Base-by-base conservation (phyloP, 306 rosid genomes). In the Rosa rugosa region DNA sequence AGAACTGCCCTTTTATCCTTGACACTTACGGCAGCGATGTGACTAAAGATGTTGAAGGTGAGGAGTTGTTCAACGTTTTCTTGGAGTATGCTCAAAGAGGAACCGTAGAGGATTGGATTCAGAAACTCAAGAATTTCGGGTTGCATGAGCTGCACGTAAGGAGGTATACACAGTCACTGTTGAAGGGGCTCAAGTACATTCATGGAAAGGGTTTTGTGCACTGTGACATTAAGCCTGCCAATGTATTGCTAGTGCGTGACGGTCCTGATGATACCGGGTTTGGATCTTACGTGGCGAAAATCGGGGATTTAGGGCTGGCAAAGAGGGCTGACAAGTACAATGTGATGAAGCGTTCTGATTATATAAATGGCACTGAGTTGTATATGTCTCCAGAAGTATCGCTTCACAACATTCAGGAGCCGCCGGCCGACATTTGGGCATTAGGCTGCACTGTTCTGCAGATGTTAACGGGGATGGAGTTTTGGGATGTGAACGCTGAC, bases 351-450 rank as follows among this genome's bases (percentile, higher is more conserved):
- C 13, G 51, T 8, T 27, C 75, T 9, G 42, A 53, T 8, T n/a
- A 2, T 1, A 27, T 70, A 13, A 3, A 13, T 11, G 83, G 83
- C 10, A 80, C 80, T 12, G 7, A 2, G 6, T 4, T 51, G 69
- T 80, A 80, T 34, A 25, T 67, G 42, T 41, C 83, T 14, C 80
- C 80, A 0, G 83, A 80, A 27, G 18, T 46, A 4, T 23, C 25
- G 22, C 4, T 0, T 6, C 0, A 40, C 4, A 0, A 8, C 5
- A n/a, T 67, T 12, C 80, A 80, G 42, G 79, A 80, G 27, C 72
- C 69, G 75, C 60, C 79, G 0, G 36, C 76, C 0, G 80, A 80
- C 4, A 68, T 80, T 2, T 80, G 83, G 83, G 79, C 83, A 1
- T 44, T 80, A 2, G 83, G 80, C 0, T 80, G 83, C 62, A 27